Evolutionary conservation across 208 protist genomes (phyloP).

Genomic region (Herpetomonas muscarum): DNA sequence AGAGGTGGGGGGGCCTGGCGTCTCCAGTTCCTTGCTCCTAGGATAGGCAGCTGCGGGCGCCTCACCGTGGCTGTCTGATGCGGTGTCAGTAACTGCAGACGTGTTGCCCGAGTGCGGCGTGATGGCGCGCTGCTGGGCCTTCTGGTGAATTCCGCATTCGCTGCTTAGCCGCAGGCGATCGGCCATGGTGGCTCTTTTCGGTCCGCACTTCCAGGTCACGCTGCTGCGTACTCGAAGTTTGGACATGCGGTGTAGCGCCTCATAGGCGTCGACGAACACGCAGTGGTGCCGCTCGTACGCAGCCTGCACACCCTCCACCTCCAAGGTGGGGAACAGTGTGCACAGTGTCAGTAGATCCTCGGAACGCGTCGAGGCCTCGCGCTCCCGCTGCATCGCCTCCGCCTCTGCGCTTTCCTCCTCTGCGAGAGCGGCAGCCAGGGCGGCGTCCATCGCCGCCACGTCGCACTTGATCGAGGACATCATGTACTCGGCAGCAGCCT

Average conservation of each 20-base stretch:
- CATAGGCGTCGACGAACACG: conserved; percentile 62
- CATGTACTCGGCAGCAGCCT: conserved; percentile 32
- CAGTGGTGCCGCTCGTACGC: conserved; percentile 32
- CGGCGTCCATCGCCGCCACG: conserved; percentile 18
- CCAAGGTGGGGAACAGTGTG: conserved; percentile 55
- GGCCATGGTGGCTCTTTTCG: conserved; percentile 23
- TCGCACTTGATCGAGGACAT: conserved; percentile 9
- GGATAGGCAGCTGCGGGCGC: too few relatives aligned
- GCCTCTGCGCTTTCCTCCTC: conserved; percentile 40
- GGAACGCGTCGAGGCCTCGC: conserved; percentile 17
- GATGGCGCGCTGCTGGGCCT: too few relatives aligned
- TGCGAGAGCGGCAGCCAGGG: conserved; percentile 30
- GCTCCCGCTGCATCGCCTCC: conserved; percentile 11
- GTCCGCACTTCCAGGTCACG: conserved; percentile 32
- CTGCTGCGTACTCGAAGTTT: conserved; percentile 31
- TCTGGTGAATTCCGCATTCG: conserved; percentile 47
- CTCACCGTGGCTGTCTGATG: too few relatives aligned
- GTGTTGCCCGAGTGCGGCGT: too few relatives aligned
- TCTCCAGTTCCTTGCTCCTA: too few relatives aligned
- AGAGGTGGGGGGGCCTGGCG: not conserved
- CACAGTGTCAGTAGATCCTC: conserved; percentile 65
- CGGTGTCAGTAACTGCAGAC: too few relatives aligned
- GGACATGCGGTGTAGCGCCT: conserved; percentile 44
- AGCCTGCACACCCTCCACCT: conserved; percentile 41
- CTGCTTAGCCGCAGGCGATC: conserved; percentile 42